These are phyloP conservation scores for Termitomyces sp. DNA, from an alignment of 768 basidiomycete genomes.

Conservation along the genomic window DNA sequence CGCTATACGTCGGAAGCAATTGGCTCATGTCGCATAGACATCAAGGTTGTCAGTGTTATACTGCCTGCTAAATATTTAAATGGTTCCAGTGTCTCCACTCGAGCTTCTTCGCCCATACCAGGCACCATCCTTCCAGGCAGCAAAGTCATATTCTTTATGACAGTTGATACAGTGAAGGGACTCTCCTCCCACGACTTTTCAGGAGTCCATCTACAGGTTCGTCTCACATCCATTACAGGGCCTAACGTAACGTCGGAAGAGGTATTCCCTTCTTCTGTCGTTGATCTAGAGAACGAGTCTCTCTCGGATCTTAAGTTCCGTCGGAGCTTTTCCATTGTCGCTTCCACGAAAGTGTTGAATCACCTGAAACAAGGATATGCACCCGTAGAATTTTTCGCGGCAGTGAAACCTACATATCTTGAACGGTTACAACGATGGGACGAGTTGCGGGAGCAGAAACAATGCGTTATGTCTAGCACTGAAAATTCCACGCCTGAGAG, in stretches of 20 bases:
- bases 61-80: conserved; percentile 53
- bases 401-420: conserved; percentile 75
- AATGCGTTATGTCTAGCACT: conserved; percentile 31
- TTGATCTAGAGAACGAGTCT: conserved; percentile 69
- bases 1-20: conserved; percentile 94
- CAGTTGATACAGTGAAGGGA: conserved; percentile 84
- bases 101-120: conserved; percentile 72
- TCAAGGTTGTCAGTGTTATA: conserved; percentile 73
- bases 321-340: conserved; percentile 72
- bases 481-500: conserved; percentile 31
- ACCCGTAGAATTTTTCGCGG: conserved; percentile 87
- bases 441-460: conserved; percentile 77
- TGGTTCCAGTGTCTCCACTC: conserved; percentile 61
- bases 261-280: conserved; percentile 66
- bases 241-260: conserved; percentile 66
- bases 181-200: conserved; percentile 88
- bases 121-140: conserved; percentile 63
- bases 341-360: conserved; percentile 64
- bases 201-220: conserved; percentile 80
- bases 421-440: conserved; percentile 93
- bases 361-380: conserved; percentile 76
- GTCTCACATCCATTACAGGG: conserved; percentile 84
- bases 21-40: conserved; percentile 84
- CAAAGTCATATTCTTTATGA: conserved; percentile 81
- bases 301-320: conserved; percentile 81